A percentile compares a stretch with the other conserved stretches of the same genome.
phyloP scores from a whole-genome alignment of 177 flowering plant genomes.

The Vitis hybrid region DNA sequence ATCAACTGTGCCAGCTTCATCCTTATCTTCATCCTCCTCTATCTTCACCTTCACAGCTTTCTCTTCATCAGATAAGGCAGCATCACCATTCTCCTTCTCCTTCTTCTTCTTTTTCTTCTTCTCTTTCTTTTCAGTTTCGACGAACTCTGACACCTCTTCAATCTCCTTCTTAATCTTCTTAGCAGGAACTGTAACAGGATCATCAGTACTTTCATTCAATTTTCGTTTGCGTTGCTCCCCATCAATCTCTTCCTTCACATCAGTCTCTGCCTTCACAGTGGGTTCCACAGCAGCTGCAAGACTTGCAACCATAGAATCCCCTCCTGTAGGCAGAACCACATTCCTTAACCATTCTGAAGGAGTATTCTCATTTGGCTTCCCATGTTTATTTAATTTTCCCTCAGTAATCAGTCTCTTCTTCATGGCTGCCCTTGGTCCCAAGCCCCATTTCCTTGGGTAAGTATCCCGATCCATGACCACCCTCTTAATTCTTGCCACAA shows the following conservation, averaged over 20 bases:
- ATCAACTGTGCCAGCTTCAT: conserved; percentile 13
- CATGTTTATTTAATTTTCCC: conserved; percentile 80
- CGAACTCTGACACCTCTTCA: conserved; percentile 15
- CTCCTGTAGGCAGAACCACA: conserved; percentile 70
- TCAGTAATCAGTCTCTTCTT: conserved; percentile 81
- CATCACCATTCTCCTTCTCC: conserved; percentile 16
- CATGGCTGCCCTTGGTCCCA: conserved; percentile 88
- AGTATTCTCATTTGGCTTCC: conserved; percentile 76
- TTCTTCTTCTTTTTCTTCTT: conserved; percentile 35
- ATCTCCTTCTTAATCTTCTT: conserved; percentile 32
- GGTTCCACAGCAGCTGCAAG: conserved; percentile 51
- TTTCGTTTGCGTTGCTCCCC: conserved; percentile 50
- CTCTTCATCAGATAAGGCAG: neutral
- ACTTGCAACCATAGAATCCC: conserved; percentile 67
- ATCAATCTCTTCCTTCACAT: conserved; percentile 30
- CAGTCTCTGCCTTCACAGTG: conserved; percentile 14
- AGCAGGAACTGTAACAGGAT: conserved; percentile 30
- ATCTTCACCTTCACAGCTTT: conserved; percentile 27
- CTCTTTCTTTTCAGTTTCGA: conserved; percentile 21
- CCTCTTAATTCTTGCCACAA: conserved; percentile 92
- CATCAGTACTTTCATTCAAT: conserved; percentile 32
- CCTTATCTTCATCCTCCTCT: conserved; percentile 30
- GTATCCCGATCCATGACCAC: conserved; percentile 97
- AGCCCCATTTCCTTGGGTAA: conserved; percentile 93
- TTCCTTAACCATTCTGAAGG: conserved; percentile 83